These are phyloP conservation scores for Eucalyptus marginata DNA, from an alignment of 345 rosid species.

Conservation along the genomic window DNA sequence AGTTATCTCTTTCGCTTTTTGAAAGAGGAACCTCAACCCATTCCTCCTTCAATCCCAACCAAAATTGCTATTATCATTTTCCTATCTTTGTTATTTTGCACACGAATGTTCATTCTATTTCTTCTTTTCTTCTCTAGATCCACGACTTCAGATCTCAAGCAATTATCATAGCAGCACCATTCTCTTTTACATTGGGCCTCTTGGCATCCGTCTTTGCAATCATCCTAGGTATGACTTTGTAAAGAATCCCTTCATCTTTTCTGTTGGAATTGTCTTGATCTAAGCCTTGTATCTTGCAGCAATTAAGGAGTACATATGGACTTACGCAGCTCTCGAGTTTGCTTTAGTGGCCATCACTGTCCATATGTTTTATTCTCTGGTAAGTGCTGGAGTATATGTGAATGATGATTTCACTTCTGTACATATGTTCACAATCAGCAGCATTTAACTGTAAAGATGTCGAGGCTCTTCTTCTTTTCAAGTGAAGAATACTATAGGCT, in stretches of 20 bases:
- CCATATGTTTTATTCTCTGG: slow-evolving; percentile 49
- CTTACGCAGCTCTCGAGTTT: slow-evolving; percentile 85
- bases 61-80: not conserved
- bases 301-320: slow-evolving; percentile 79
- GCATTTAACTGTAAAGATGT: not conserved
- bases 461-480: not conserved
- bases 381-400: slow-evolving; percentile 15
- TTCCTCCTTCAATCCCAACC: not conserved
- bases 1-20: not conserved
- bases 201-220: slow-evolving; percentile 65
- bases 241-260: not conserved
- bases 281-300: slow-evolving; percentile 30
- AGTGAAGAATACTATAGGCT: not conserved
- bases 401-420: not conserved
- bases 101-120: not conserved
- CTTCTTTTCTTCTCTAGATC: slow-evolving; percentile 22
- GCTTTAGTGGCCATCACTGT: slow-evolving; percentile 55
- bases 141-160: slow-evolving; percentile 60
- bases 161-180: slow-evolving; percentile 67
- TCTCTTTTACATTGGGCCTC: slow-evolving; percentile 63
- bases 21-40: not conserved
- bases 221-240: slow-evolving; percentile 47
- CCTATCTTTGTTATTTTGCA: not conserved
- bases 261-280: not conserved
- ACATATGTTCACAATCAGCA: not conserved